A percentile compares a stretch with the other conserved stretches of the same genome.
phyloP scores from a whole-genome alignment of 1,284 basidiomycete species.

The Rhodotorula sp. region DNA sequence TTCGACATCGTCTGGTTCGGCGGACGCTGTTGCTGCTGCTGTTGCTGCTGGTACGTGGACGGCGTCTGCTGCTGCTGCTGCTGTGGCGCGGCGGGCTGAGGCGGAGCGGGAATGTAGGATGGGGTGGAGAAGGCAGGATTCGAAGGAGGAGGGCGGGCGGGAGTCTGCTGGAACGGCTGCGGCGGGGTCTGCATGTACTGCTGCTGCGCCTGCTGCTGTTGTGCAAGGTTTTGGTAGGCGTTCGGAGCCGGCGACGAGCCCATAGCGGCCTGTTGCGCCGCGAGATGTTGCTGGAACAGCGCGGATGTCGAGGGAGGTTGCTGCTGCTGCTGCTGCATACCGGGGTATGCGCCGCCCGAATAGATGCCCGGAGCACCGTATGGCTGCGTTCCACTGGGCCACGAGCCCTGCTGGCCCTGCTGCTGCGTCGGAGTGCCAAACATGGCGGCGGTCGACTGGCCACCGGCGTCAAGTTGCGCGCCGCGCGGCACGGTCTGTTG shows the following conservation, averaged over 20 bases:
- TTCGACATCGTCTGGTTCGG: neutral
- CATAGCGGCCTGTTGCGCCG: conserved; percentile 14
- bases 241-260: neutral
- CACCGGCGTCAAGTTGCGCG: neutral
- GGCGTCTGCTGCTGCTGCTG: conserved; percentile 2
- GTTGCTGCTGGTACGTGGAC: neutral
- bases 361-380: neutral
- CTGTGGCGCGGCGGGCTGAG: neutral
- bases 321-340: neutral
- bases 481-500: neutral
- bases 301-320: conserved; percentile 8
- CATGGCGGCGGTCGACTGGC: neutral
- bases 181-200: neutral
- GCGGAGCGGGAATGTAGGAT: too few relatives aligned
- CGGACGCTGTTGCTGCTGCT: neutral
- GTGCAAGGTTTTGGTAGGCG: neutral
- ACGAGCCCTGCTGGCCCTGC: too few relatives aligned
- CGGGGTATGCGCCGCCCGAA: neutral
- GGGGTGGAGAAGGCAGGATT: neutral
- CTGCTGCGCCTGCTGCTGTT: conserved; percentile 12
- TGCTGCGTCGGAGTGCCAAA: neutral
- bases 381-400: too few relatives aligned
- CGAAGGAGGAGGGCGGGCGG: neutral
- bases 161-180: neutral
- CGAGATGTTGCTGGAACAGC: conserved; percentile 33